A percentile compares a stretch with the other conserved stretches of the same genome.
Conservation (phyloP, 345 rosid genomes). For the Citrus mangshanensis region DNA sequence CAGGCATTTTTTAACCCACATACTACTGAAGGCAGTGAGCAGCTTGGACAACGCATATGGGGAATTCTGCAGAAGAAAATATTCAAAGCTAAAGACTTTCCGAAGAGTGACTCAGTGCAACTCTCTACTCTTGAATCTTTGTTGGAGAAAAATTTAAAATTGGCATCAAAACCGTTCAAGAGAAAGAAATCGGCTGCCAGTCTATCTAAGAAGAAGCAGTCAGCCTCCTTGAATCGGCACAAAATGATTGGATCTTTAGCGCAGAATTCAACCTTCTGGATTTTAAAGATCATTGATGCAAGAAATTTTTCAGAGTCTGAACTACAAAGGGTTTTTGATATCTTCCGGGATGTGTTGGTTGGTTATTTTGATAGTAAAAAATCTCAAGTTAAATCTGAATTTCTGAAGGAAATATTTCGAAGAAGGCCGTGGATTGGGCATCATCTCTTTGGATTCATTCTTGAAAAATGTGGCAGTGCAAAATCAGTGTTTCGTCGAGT, state of each 20-base stretch:
- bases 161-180: conserved; percentile 90
- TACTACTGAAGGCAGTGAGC: conserved; percentile 75
- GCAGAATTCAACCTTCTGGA: conserved; percentile 76
- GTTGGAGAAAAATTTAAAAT: conserved; percentile 71
- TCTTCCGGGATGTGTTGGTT: conserved; percentile 45
- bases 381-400: conserved; percentile 72
- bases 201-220: conserved; percentile 69
- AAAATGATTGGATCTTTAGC: conserved; percentile 68
- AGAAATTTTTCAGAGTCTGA: conserved; percentile 50
- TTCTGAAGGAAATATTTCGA: conserved; percentile 70
- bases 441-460: conserved; percentile 51
- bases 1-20: conserved; percentile 73
- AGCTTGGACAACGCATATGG: conserved; percentile 93
- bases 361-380: conserved; percentile 69
- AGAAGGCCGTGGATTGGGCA: conserved; percentile 76
- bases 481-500: conserved; percentile 74
- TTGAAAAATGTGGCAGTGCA: conserved; percentile 57
- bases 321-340: conserved; percentile 50
- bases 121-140: conserved; percentile 54
- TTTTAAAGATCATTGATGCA: conserved; percentile 73
- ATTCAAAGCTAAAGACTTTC: conserved; percentile 77
- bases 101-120: conserved; percentile 52
- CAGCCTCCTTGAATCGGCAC: conserved; percentile 66
- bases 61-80: conserved; percentile 85
- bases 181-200: conserved; percentile 59